Evolutionary conservation across 1,284 basidiomycete genomes (phyloP).

Genomic region (Butyriboletus appendiculatus): DNA sequence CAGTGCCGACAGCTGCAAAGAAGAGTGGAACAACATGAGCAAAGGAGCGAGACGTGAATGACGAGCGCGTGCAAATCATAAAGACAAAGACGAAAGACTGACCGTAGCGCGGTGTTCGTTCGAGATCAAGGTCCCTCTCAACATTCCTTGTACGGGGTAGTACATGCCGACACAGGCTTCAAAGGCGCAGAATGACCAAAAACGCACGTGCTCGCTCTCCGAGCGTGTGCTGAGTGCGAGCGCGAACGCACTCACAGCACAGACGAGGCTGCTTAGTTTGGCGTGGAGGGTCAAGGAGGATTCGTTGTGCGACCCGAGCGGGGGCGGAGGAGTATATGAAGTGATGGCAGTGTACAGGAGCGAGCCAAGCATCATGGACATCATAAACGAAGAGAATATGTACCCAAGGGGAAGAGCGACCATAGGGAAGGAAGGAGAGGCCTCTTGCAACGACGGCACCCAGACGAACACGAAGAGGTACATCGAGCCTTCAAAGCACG

Average conservation of each 20-base stretch:
- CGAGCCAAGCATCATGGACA: conserved; percentile 78
- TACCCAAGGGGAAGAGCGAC: conserved; percentile 62
- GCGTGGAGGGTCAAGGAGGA: conserved; percentile 59
- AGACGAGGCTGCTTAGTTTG: conserved; percentile 65
- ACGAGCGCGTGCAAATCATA: no score
- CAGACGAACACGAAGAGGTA: conserved; percentile 82
- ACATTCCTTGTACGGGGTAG: conserved; percentile 77
- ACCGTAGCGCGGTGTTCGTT: conserved; percentile 77
- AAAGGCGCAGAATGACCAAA: conserved; percentile 74
- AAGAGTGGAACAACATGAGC: neutral
- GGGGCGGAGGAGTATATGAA: conserved; percentile 38
- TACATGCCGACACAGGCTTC: conserved; percentile 79
- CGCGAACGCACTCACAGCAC: conserved; percentile 57
- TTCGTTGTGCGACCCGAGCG: conserved; percentile 31
- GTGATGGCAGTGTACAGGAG: conserved; percentile 62
- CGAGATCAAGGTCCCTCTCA: conserved; percentile 65
- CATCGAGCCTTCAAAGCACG: conserved; percentile 80
- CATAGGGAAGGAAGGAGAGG: conserved; percentile 37
- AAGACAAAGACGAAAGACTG: conserved; percentile 22
- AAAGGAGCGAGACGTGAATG: neutral
- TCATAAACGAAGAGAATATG: conserved; percentile 79
- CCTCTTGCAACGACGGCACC: conserved; percentile 73
- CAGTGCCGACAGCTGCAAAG: conserved; percentile 59
- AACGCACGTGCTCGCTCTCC: conserved; percentile 50
- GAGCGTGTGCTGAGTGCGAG: conserved; percentile 55